phyloP scores from a whole-genome alignment of 768 basidiomycete genomes.

The Phanerodontia chrysosporium region DNA sequence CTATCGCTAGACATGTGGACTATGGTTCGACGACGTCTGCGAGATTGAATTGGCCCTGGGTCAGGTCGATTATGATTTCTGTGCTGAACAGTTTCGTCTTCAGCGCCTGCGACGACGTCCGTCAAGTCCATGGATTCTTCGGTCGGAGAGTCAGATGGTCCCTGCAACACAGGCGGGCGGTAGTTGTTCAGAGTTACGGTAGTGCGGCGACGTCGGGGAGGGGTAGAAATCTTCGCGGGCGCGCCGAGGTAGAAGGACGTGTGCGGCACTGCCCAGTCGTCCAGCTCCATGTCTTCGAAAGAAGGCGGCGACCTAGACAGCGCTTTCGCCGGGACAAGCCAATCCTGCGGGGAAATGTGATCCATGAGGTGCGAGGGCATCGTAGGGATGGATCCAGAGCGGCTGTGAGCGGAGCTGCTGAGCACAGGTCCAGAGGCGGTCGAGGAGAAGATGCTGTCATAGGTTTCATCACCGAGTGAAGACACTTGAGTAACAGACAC shows the following conservation, averaged over 20 bases:
- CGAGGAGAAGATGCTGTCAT: slow-evolving; percentile 4
- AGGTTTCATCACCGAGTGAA: not conserved
- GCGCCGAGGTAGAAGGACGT: slow-evolving; percentile 19
- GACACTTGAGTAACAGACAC: not conserved
- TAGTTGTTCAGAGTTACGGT: slow-evolving; percentile 4
- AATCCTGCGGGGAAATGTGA: slow-evolving; percentile 18
- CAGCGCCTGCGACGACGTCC: not conserved
- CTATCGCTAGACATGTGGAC: slow-evolving; percentile 23
- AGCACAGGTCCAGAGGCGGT: not conserved
- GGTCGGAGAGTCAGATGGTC: not conserved
- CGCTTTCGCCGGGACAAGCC: slow-evolving; percentile 27
- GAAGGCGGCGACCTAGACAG: slow-evolving; percentile 18
- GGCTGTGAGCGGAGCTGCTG: slow-evolving; percentile 14
- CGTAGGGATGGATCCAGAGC: slow-evolving; percentile 23
- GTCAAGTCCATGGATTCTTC: slow-evolving; percentile 4
- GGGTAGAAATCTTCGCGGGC: slow-evolving; percentile 20
- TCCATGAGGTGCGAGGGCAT: slow-evolving; percentile 13
- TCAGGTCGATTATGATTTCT: not conserved
- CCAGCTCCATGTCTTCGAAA: slow-evolving; percentile 8
- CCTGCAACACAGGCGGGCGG: not conserved
- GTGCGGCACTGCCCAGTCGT: slow-evolving; percentile 13
- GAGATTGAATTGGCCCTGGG: slow-evolving; percentile 9
- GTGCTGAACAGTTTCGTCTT: not conserved
- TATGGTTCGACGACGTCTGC: slow-evolving; percentile 22
- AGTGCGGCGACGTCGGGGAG: slow-evolving; percentile 18